phyloP scores from a whole-genome alignment of 164 flowering plant species.

The Vitis cinerea region DNA sequence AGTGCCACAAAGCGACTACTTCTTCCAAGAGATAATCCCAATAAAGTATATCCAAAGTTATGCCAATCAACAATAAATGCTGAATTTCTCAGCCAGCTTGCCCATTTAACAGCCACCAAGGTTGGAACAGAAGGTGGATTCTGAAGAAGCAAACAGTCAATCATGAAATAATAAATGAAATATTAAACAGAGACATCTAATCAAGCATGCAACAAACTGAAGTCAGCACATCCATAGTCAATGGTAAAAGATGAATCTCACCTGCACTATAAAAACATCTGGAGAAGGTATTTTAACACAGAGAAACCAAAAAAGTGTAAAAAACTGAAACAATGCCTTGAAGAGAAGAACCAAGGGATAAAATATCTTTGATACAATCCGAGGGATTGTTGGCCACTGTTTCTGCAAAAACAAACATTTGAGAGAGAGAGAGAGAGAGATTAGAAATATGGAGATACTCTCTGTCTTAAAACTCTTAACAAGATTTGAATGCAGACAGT shows the following conservation, averaged over 20 bases:
- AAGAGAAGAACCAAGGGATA: slow-evolving; percentile 56
- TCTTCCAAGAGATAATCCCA: slow-evolving; percentile 82
- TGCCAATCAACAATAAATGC: slow-evolving; percentile 88
- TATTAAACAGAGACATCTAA: not conserved
- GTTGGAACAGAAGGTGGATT: slow-evolving; percentile 99
- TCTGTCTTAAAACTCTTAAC: not conserved
- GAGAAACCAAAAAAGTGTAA: slow-evolving; percentile 83
- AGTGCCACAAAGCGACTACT: slow-evolving; percentile 65
- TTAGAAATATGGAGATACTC: not conserved
- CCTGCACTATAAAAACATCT: slow-evolving; percentile 90
- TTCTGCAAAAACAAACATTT: slow-evolving; percentile 34
- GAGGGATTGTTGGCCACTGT: slow-evolving; percentile 52
- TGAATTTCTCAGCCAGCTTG: slow-evolving; percentile 70
- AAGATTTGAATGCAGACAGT: slow-evolving; percentile 10
- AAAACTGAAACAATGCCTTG: slow-evolving; percentile 78
- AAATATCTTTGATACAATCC: slow-evolving; percentile 54
- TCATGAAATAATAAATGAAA: slow-evolving; percentile 8
- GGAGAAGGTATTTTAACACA: slow-evolving; percentile 77
- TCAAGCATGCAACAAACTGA: not conserved
- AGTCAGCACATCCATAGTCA: not conserved
- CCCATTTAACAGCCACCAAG: slow-evolving; percentile 85
- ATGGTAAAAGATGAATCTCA: slow-evolving; percentile 21
- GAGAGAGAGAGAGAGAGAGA: not conserved
- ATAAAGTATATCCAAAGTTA: slow-evolving; percentile 90
- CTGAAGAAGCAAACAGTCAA: slow-evolving; percentile 31